Percentiles rank a stretch among this genome's conserved stretches.
These are phyloP conservation scores for Entomortierella lignicola DNA, from an alignment of 192 early-diverging fungal genomes.

Conservation along the genomic window DNA sequence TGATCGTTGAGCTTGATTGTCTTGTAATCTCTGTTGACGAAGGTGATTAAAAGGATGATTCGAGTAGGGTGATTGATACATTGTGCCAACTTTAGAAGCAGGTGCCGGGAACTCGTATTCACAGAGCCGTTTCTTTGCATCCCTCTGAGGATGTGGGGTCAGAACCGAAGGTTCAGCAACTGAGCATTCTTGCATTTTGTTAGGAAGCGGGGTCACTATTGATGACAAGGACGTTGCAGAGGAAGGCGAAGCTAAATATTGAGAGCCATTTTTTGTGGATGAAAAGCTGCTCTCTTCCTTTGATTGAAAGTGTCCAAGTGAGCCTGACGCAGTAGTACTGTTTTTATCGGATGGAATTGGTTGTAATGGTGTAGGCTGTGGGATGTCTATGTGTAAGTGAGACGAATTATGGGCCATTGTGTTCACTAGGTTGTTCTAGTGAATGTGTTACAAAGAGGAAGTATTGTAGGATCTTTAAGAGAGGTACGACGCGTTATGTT, in stretches of 20 bases:
- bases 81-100: not conserved
- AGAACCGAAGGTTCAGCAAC: not conserved
- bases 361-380: not conserved
- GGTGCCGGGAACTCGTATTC: conserved; percentile 26
- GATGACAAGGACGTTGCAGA: conserved; percentile 9
- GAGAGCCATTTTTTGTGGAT: conserved; percentile 14
- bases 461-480: not conserved
- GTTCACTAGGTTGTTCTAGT: conserved; percentile 4
- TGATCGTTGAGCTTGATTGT: conserved; percentile 11
- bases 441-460: not conserved
- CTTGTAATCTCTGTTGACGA: conserved; percentile 20
- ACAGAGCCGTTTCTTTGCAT: conserved; percentile 17
- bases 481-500: not conserved
- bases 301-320: conserved; percentile 4
- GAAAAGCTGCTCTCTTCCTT: conserved; percentile 19
- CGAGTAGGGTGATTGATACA: conserved; percentile 11
- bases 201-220: conserved; percentile 27
- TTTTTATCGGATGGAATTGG: no score
- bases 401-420: not conserved
- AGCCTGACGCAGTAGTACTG: not conserved
- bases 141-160: not conserved
- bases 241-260: conserved; percentile 19
- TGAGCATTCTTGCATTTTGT: conserved; percentile 10
- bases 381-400: no score
- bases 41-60: conserved; percentile 28